Evolutionary conservation across 495 filamentous ascomycete genomes (phyloP), one percentile per base, ranked within the genome.

Genomic region (Parathielavia appendiculata): DNA sequence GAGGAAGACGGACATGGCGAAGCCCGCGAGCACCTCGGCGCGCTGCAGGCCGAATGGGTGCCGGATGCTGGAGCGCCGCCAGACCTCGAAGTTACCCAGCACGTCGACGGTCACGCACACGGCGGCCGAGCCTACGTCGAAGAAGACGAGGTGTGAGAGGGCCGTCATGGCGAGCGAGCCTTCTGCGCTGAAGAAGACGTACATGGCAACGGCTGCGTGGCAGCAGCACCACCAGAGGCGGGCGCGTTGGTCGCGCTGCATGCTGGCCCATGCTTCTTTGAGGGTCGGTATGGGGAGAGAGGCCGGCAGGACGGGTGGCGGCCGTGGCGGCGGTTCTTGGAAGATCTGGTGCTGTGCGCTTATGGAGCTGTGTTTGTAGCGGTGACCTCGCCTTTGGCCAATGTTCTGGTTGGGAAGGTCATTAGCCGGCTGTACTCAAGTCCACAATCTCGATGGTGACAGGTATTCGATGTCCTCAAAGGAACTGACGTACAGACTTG

Each of bases 301-400:
- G 51, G 92, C 89, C n/a, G 93, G 93, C 0, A 98, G 81, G 13
- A 88, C 86, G 23, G 97, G 82, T 0, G 93, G 93, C 2, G 92
- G 87, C 38, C 91, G 81, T 4, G 87, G 88, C 2, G 90, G 85
- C n/a, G 93, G 93, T 69, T 96, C 90, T 64, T 95, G 88, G 76
- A 98, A 95, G 69, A 98, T 92, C 70, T 95, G 90, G 69, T 97
- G 92, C 44, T 81, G 78, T 11, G 79, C 73, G 20, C 90, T 95
- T 51, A 98, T 90, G 66, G 89, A 93, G 69, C 88, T 92, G 76
- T 97, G 93, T 63, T 96, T 96, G 81, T 97, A 98, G 68, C 93
- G 91, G 76, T 98, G 93, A 32, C 93, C 93, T 54, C 92, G 87
- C 56, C 93, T 84, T 71, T 96, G 91, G 61, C 92, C 93, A 64